Evolutionary conservation across 148 eudicot genomes (phyloP).

Genomic region (Camellia granthamiana): DNA sequence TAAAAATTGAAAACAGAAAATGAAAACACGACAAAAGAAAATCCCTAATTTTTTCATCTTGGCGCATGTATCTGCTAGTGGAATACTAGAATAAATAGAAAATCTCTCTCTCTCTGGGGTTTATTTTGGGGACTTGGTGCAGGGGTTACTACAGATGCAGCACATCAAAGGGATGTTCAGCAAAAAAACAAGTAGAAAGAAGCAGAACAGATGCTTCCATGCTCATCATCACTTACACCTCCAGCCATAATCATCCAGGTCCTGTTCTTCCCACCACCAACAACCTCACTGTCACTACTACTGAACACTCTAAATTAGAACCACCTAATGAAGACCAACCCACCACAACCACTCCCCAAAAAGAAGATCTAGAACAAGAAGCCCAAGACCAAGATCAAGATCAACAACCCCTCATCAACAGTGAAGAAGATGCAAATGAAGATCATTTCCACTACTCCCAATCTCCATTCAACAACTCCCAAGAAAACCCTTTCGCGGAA

Average conservation of each 20-base stretch:
- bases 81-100: neutral
- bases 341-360: slow-evolving; percentile 13
- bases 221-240: slow-evolving; percentile 68
- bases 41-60: neutral
- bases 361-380: slow-evolving; percentile 19
- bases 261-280: slow-evolving; percentile 14
- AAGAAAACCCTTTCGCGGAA: slow-evolving; percentile 25
- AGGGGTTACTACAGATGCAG: slow-evolving; percentile 87
- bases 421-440: slow-evolving; percentile 19
- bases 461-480: slow-evolving; percentile 26
- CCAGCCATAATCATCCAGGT: slow-evolving; percentile 54
- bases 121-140: slow-evolving; percentile 18
- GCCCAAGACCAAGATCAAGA: slow-evolving; percentile 12
- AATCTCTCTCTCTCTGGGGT: neutral
- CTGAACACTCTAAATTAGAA: neutral
- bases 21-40: too few species aligned
- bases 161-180: slow-evolving; percentile 76
- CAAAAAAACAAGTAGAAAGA: slow-evolving; percentile 81
- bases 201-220: slow-evolving; percentile 63
- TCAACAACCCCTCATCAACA: neutral
- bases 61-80: neutral
- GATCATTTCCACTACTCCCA: slow-evolving; percentile 34
- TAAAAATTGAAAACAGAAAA: too few species aligned
- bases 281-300: neutral
- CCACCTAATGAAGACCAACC: slow-evolving; percentile 6